Conservation (phyloP, 306 rosid species). For the Corylus heterophylla region DNA sequence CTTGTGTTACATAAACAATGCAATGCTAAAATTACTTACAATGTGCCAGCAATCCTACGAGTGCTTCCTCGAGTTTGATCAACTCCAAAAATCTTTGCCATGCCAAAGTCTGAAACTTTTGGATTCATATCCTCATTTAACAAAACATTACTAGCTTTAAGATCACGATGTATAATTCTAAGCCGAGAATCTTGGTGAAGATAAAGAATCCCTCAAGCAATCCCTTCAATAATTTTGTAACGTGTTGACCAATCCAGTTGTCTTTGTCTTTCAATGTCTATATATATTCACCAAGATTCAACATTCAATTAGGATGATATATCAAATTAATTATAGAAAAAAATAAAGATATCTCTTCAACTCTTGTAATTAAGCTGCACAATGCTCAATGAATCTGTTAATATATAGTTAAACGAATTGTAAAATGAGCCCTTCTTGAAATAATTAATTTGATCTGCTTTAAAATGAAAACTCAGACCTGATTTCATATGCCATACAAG, state of each 20-base stretch:
- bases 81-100: slow-evolving; percentile 36
- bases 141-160: slow-evolving; percentile 45
- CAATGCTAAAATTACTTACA: slow-evolving; percentile 26
- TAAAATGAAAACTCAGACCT: too few species aligned
- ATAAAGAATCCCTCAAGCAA: slow-evolving; percentile 36
- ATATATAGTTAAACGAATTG: too few species aligned
- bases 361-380: too few species aligned
- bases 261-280: slow-evolving; percentile 25
- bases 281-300: background rate
- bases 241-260: slow-evolving; percentile 45
- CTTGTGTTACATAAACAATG: too few species aligned
- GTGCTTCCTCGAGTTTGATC: slow-evolving; percentile 45
- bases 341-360: too few species aligned
- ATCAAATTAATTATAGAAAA: too few species aligned
- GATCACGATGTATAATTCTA: background rate
- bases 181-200: slow-evolving; percentile 44
- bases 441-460: too few species aligned
- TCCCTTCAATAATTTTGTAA: slow-evolving; percentile 33
- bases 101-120: slow-evolving; percentile 53
- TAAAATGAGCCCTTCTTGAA: too few species aligned
- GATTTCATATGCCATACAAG: too few species aligned
- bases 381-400: too few species aligned
- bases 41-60: slow-evolving; percentile 46
- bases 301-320: too few species aligned
- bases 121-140: slow-evolving; percentile 41